Conservation (phyloP, 2,329 filamentous ascomycete genomes). For the Teratosphaeria destructans region DNA sequence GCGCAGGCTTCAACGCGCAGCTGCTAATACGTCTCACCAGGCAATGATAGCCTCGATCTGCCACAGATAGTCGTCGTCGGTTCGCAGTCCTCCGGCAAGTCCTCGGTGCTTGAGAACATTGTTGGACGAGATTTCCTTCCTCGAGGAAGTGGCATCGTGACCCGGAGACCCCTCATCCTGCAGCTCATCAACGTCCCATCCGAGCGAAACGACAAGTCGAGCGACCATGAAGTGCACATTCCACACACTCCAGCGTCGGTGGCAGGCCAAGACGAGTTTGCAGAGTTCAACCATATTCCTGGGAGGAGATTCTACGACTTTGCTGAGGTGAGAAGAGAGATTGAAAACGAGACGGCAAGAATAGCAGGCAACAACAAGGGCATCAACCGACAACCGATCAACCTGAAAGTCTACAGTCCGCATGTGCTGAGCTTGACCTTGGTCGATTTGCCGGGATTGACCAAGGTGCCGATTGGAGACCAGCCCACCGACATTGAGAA, state of each 20-base stretch:
- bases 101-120: constrained; percentile 96
- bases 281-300: constrained; percentile 91
- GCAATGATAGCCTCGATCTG: constrained; percentile 92
- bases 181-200: constrained; percentile 94
- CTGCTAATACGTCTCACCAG: constrained; percentile 27
- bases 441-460: constrained; percentile 89
- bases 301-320: constrained; percentile 87
- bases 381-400: constrained; percentile 94
- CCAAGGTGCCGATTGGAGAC: constrained; percentile 95
- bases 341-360: constrained; percentile 89
- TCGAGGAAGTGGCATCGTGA: constrained; percentile 92
- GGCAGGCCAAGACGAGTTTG: constrained; percentile 63
- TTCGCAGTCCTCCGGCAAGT: constrained; percentile 96
- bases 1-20: neutral
- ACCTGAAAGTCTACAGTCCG: constrained; percentile 96
- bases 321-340: constrained; percentile 84
- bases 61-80: constrained; percentile 99
- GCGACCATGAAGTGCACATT: constrained; percentile 53
- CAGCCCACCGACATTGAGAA: constrained; percentile 98
- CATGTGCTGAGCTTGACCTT: constrained; percentile 93
- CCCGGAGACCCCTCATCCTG: constrained; percentile 82
- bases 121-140: constrained; percentile 95
- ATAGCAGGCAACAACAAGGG: constrained; percentile 97
- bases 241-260: constrained; percentile 71
- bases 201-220: constrained; percentile 57